Evolutionary conservation across 2,329 filamentous ascomycete genomes (phyloP), one percentile per base, ranked within the genome.

Genomic region (Pyrenochaeta sp.): DNA sequence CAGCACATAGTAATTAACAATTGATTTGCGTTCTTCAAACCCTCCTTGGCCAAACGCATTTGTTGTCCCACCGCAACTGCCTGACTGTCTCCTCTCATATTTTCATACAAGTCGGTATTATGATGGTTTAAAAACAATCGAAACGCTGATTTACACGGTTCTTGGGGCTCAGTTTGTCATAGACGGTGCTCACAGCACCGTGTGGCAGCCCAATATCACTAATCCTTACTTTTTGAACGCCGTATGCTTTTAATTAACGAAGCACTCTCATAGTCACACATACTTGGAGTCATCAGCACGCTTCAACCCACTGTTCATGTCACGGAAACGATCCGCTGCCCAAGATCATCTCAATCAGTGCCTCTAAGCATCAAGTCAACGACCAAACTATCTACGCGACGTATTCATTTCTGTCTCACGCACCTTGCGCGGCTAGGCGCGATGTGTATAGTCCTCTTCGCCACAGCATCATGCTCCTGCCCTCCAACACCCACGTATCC

Each of bases 371-470:
- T 27, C 35, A 11, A 33, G 18, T 44, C n/a, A n/a, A n/a, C n/a
- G n/a, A n/a, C n/a, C n/a, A n/a, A n/a, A n/a, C n/a, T n/a, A n/a
- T 23, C 18, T 27, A 37, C 23, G 31, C 31, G 31, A 33, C 31
- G 11, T 33, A 4, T 33, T 33, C 31, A 5, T 6, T 15, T 12
- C 11, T 6, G 5, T 6, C 31, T 33, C 29, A 33, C 31, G 31
- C 11, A 39, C 23, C 23, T 27, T 27, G 9, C 23, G 9, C 23
- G 23, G 23, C 33, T 9, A 37, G 43, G 33, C 20, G 12, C 7
- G 29, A 73, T 72, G 70, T 73, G 69, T 48, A 32, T 46, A 23
- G 56, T 69, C 27, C 32, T 64, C 39, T 73, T 68, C 57, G 31
- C 45, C n/a, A 35, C 42, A 12, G 39, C 45, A 12, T 49, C 40